Percentiles rank a stretch among this genome's conserved stretches.
Conservation (phyloP, 2,329 filamentous ascomycete species). For the Fusarium compactum region DNA sequence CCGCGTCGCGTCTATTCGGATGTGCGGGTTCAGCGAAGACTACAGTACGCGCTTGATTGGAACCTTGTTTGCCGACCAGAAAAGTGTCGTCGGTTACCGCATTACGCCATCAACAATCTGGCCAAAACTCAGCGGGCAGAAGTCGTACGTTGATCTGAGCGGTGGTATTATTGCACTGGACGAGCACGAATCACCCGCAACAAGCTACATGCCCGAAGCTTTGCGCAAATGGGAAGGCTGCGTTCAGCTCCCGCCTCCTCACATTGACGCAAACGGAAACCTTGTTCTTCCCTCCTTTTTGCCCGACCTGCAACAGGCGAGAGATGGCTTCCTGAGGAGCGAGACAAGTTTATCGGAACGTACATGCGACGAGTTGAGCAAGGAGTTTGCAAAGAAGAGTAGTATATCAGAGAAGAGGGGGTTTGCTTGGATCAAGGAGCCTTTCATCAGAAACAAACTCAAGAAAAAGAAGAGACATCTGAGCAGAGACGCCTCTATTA, state of each 20-base stretch:
- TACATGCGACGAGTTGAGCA: slow-evolving; percentile 15
- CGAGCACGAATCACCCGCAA: slow-evolving; percentile 29
- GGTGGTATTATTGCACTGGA: slow-evolving; percentile 41
- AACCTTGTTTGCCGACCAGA: slow-evolving; percentile 43
- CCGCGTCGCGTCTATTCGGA: slow-evolving; percentile 50
- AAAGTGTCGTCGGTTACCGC: slow-evolving; percentile 41
- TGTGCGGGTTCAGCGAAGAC: slow-evolving; percentile 53
- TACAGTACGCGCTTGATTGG: slow-evolving; percentile 49
- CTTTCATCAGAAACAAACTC: slow-evolving; percentile 17
- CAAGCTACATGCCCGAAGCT: not conserved
- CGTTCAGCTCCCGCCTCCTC: slow-evolving; percentile 46
- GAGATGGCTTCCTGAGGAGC: slow-evolving; percentile 8
- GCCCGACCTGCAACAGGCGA: slow-evolving; percentile 27
- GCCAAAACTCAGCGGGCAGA: slow-evolving; percentile 48
- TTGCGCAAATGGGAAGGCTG: slow-evolving; percentile 39
- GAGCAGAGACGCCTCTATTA: slow-evolving; percentile 23
- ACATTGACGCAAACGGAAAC: slow-evolving; percentile 26
- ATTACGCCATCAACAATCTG: slow-evolving; percentile 51
- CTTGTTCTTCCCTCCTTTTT: slow-evolving; percentile 34
- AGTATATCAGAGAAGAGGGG: slow-evolving; percentile 21
- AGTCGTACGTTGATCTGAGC: slow-evolving; percentile 45
- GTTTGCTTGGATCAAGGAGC: slow-evolving; percentile 27
- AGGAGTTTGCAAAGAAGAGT: not conserved
- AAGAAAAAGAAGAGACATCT: slow-evolving; percentile 32
- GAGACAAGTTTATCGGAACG: slow-evolving; percentile 31